Base-by-base conservation (phyloP, 768 basidiomycete genomes). In the Cyathus striatus region DNA sequence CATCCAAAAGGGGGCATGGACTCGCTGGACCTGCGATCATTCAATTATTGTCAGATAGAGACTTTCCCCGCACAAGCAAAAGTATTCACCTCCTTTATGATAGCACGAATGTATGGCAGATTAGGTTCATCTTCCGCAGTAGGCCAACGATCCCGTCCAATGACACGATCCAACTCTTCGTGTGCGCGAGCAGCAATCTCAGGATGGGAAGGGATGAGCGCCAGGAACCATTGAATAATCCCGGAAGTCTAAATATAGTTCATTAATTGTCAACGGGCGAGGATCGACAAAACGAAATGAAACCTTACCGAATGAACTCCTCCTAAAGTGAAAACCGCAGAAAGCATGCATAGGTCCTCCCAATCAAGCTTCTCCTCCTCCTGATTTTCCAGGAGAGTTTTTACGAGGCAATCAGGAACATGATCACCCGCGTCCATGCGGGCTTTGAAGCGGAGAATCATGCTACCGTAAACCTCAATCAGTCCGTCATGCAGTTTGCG, bases 371-470 rank as follows among this genome's bases (percentile, higher is more conserved):
- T 46, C 41, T 72, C 70, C 23, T 62, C 51, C 24, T 65, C 57
- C 43, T 56, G 57, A 30, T 44, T 44, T 20, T 57, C 44, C 4
- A 74, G 42, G 38, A 72, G 49, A 16, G 59, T 65, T 45, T 68
- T 73, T 0, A 61, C 70, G 2, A 74, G 51, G 46, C 69, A 74
- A 35, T 72, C 64, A 17, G 70, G 69, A 10, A 72, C 62, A 10
- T 53, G 26, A 16, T 65, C 67, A 18, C 69, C 71, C 6, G 47
- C 39, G 9, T 64, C 44, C 47, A 73, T 57, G n/a, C 59, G 61
- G 6, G 42, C 43, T 49, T 69, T 56, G 16, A 71, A 58, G 2
- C 63, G 50, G 16, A 51, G 48, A 34, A 72, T 61, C 54, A 71
- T 60, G 12, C 57, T 60, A 4, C 68, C 64, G 49, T 71, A 71